These are phyloP conservation scores for Chenopodium album DNA, from an alignment of 148 eudicot genomes.

Conservation along the genomic window DNA sequence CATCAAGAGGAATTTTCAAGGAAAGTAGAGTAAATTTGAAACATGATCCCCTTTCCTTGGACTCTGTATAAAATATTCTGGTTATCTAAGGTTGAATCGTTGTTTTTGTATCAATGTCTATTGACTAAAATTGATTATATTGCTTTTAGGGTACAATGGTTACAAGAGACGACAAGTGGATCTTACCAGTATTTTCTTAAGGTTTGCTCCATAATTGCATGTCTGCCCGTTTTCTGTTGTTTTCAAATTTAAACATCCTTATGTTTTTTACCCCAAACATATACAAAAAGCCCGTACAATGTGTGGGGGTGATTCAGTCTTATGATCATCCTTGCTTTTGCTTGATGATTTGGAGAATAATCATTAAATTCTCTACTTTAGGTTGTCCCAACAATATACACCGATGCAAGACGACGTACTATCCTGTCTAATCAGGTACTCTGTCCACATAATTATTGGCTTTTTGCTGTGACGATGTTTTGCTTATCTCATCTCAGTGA, in stretches of 20 bases:
- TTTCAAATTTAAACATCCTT: too few relatives aligned
- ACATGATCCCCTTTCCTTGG: neutral
- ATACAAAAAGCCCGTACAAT: neutral
- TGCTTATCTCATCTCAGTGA: neutral
- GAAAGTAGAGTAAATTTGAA: neutral
- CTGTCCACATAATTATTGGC: conserved; percentile 12
- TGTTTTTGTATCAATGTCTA: neutral
- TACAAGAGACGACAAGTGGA: conserved; percentile 58
- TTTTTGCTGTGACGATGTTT: neutral
- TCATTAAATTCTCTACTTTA: conserved; percentile 40
- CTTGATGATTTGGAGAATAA: neutral
- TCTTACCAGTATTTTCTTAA: conserved; percentile 74
- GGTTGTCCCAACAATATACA: conserved; percentile 88
- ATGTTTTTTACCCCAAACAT: neutral
- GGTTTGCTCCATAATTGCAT: conserved; percentile 36
- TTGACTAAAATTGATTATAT: neutral
- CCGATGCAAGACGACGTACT: conserved; percentile 47
- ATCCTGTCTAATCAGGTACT: conserved; percentile 84
- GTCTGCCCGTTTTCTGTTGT: neutral
- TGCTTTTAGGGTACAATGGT: conserved; percentile 58
- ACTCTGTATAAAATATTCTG: neutral
- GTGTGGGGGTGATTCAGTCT: neutral
- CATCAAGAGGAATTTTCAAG: neutral
- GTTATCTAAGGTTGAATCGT: neutral
- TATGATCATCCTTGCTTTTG: neutral